Evolutionary conservation across 176 grass and related monocot species (phyloP), one percentile per base, ranked within the genome.

Genomic region (Triticum timopheevii): DNA sequence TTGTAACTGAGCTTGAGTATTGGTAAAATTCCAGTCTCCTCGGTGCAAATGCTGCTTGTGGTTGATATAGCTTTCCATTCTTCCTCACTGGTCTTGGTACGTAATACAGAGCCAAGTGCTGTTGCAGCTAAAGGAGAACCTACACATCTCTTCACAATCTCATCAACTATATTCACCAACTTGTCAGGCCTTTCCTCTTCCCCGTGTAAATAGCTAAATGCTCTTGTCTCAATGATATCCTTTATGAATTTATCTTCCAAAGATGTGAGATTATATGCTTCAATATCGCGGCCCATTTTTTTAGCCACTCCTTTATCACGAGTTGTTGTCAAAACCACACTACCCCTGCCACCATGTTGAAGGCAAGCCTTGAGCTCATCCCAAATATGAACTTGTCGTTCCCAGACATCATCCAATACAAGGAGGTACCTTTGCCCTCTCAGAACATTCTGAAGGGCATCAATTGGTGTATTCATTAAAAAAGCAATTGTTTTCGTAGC

Each of bases 71-170:
- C 69, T 0, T 3, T 2, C 88, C 88, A 90, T 30, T 90, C 83
- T 42, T 58, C 5, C 5, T 24, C 8, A 24, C 25, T 78, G 22
- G 38, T 39, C 8, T 39, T 39, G 38, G 1, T 39, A 39, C 8
- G 1, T 1, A 39, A 7, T 39, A 39, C 17, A 20, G 54, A 59
- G 20, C 80, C 71, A 0, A 88, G 38, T 4, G 86, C 10, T 24
- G 9, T 88, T 30, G 74, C 71, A 6, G 80, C 86, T 15, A 88
- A 19, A 3, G 78, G 85, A 61, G 80, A 87, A 8, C 85, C 85
- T 33, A 0, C 20, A 65, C 85, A 87, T 23, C 19, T 59, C 3
- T 30, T 0, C 5, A 67, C 80, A 45, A 88, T 56, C 6, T 36
- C 8, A 19, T 5, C 74, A 73, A 80, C 71, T 9, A 88, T 62